A percentile compares a stretch with the other conserved stretches of the same genome.
Evolutionary conservation across 768 basidiomycete species (phyloP).

Genomic region (Termitomyces sp.): DNA sequence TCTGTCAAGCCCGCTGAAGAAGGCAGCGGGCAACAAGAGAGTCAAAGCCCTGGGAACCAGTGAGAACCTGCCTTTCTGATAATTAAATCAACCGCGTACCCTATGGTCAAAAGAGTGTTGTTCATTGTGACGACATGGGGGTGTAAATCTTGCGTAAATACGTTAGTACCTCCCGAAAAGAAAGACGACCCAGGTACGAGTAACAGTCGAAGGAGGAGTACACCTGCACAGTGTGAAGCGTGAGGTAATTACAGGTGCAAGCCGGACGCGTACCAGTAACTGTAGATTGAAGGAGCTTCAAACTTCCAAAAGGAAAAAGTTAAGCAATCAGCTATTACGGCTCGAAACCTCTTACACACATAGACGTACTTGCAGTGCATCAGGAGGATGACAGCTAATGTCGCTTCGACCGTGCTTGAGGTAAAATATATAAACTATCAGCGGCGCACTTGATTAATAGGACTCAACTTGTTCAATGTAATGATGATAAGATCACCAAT

Average conservation of each 20-base stretch:
- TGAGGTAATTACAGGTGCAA: background rate
- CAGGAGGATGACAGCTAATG: constrained; percentile 42
- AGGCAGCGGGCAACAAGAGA: constrained; percentile 57
- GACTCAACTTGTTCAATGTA: constrained; percentile 43
- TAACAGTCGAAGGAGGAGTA: constrained; percentile 64
- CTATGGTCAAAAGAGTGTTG: constrained; percentile 60
- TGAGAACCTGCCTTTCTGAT: background rate
- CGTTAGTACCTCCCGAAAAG: constrained; percentile 58
- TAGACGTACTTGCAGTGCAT: constrained; percentile 40
- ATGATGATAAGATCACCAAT: constrained; percentile 46
- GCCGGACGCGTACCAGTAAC: constrained; percentile 44
- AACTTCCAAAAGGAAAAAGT: constrained; percentile 24
- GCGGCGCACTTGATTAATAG: background rate
- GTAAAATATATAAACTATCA: background rate
- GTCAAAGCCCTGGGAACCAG: constrained; percentile 46
- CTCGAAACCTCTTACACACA: background rate
- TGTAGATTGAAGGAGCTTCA: constrained; percentile 62
- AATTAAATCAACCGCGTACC: constrained; percentile 30
- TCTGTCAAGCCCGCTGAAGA: constrained; percentile 53
- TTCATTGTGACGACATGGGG: constrained; percentile 64
- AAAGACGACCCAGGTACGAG: constrained; percentile 67
- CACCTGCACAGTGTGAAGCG: constrained; percentile 32
- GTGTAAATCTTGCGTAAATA: constrained; percentile 62
- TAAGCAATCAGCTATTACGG: background rate
- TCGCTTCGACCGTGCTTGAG: constrained; percentile 42